Percentiles rank a stretch among this genome's conserved stretches.
Evolutionary conservation across 2,329 filamentous ascomycete species (phyloP).

Genomic region (Sporothrix globosa): DNA sequence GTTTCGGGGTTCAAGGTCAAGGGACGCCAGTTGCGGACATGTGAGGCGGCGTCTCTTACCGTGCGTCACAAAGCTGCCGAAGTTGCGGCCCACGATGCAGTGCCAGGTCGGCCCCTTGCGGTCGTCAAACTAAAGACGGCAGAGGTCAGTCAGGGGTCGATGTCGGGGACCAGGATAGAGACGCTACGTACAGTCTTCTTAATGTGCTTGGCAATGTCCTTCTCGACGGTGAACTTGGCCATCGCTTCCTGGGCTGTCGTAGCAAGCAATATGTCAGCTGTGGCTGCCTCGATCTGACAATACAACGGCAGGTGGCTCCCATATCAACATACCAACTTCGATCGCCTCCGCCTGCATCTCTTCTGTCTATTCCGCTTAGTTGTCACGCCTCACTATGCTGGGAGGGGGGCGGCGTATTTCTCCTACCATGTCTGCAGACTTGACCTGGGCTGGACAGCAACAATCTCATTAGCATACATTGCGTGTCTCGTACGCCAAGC

Average conservation of each 20-base stretch:
- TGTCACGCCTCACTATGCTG: not conserved
- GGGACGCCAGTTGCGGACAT: too few relatives aligned
- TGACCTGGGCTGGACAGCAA: conserved; percentile 76
- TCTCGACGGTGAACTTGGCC: conserved; percentile 65
- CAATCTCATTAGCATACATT: conserved; percentile 19
- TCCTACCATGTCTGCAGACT: conserved; percentile 95
- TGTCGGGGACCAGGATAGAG: not conserved
- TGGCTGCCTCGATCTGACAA: too few relatives aligned
- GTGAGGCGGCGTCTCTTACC: conserved; percentile 58
- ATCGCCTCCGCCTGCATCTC: conserved; percentile 97
- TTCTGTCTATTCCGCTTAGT: conserved; percentile 66
- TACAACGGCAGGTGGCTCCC: not conserved
- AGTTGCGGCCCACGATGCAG: conserved; percentile 97
- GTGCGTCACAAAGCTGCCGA: conserved; percentile 98
- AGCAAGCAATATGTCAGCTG: not conserved
- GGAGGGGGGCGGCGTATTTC: not conserved
- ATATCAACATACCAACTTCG: conserved; percentile 80
- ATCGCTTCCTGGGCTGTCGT: conserved; percentile 63
- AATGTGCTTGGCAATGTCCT: conserved; percentile 92
- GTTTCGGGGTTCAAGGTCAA: not conserved
- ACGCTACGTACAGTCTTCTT: conserved; percentile 74
- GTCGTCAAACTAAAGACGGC: conserved; percentile 75
- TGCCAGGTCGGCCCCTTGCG: conserved; percentile 99
- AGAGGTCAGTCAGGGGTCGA: not conserved
- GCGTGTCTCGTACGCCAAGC: not conserved